Evolutionary conservation across 2,329 filamentous ascomycete genomes (phyloP), one percentile per base, ranked within the genome.

Genomic region (Diplodia intermedia): DNA sequence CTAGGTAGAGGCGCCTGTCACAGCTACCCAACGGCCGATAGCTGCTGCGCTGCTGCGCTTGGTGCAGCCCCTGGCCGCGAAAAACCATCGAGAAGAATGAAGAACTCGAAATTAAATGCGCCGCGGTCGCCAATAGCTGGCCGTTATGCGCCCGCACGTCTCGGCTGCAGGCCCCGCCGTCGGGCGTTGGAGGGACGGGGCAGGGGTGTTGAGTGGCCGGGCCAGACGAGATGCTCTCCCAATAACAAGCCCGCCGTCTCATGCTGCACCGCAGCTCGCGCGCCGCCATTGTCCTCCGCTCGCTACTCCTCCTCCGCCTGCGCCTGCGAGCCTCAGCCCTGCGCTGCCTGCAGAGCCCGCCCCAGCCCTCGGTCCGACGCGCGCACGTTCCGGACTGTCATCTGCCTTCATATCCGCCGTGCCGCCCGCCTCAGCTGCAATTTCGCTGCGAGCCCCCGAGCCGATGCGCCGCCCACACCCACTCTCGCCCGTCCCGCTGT

Each of bases 71-170:
- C 57, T 62, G 57, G 57, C 26, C 1, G 7, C n/a, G 11, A 43
- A 26, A 18, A 50, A 6, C 20, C 6, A 49, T 50, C 36, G 31
- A 52, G 60, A 52, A 63, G 57, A 63, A 63, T 8, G 33, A 47
- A 38, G 36, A 38, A 12, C 7, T 26, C 52, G 60, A 63, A 63
- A 63, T 63, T 63, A 63, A 50, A 52, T n/a, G n/a, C 60, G 60
- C 60, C 60, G 60, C 31, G 29, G 60, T 52, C 60, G 36, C 60
- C 60, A 63, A 63, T 63, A 63, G 47, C 47, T 36, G 60, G 60
- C 60, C 60, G 60, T 63, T 63, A 63, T 63, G 60, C 60, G 57
- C 57, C 5, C 43, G 57, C 57, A 62, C 57, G 57, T 29, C 29
- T 12, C 57, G 40, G 9, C 18, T 14, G 4, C 40, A 11, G 57